phyloP scores from a whole-genome alignment of 805 yeast species.

The Zygotorulaspora chibaensis region DNA sequence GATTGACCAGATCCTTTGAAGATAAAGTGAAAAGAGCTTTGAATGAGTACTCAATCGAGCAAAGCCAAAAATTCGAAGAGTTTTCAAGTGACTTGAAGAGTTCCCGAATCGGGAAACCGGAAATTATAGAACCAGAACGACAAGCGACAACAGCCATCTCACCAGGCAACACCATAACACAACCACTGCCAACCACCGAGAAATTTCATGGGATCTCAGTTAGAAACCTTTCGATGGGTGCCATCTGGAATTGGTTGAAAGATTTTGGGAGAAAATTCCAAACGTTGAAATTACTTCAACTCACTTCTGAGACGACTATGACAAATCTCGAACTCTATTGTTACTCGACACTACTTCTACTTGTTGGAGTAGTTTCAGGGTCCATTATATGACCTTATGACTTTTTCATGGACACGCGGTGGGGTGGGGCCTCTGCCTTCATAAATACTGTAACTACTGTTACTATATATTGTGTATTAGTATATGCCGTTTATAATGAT shows the following conservation, averaged over 20 bases:
- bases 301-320: slow-evolving; percentile 14
- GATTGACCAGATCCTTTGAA: slow-evolving; percentile 80
- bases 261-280: slow-evolving; percentile 2
- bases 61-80: slow-evolving; percentile 28
- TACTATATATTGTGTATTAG: too few relatives aligned
- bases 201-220: not conserved
- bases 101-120: not conserved
- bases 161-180: not conserved
- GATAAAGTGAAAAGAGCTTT: slow-evolving; percentile 61
- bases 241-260: slow-evolving; percentile 6
- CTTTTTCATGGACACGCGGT: not conserved
- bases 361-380: slow-evolving; percentile 7
- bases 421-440: too few relatives aligned
- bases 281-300: slow-evolving; percentile 3
- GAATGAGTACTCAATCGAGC: slow-evolving; percentile 34
- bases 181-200: not conserved
- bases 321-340: slow-evolving; percentile 15
- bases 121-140: not conserved
- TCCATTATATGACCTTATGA: not conserved
- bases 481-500: not conserved
- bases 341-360: slow-evolving; percentile 13
- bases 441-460: too few relatives aligned
- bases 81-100: slow-evolving; percentile 10
- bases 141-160: not conserved
- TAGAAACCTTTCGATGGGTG: not conserved